Evolutionary conservation across 805 yeast genomes (phyloP).

Genomic region (Suhomyces sp.): DNA sequence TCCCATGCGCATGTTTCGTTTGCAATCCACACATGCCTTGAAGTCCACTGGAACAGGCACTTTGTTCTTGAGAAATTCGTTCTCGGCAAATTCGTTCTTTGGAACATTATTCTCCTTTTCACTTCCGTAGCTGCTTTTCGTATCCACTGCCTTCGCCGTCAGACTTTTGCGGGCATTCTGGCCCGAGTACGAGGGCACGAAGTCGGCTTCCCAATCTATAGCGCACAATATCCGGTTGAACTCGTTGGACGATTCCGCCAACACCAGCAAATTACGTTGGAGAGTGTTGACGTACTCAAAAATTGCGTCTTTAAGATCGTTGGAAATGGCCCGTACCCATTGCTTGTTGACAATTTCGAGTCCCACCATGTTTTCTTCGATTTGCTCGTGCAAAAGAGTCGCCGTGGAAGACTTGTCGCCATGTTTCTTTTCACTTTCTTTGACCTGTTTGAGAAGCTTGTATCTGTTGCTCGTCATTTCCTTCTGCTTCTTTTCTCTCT

Average conservation of each 20-base stretch:
- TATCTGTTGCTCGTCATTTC: conserved; percentile 36
- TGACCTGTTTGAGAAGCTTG: conserved; percentile 35
- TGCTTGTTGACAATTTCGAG: conserved; percentile 55
- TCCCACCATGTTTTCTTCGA: conserved; percentile 51
- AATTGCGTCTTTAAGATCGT: conserved; percentile 43
- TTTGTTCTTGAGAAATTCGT: neutral
- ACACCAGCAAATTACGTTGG: conserved; percentile 24
- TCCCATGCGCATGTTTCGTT: conserved; percentile 3
- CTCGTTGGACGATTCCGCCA: conserved; percentile 2
- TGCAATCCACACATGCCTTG: conserved; percentile 1
- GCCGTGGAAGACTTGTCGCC: conserved; percentile 47
- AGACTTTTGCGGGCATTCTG: neutral
- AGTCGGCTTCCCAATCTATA: conserved; percentile 8
- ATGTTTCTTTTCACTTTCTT: conserved; percentile 39
- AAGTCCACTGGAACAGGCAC: neutral
- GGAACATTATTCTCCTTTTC: conserved; percentile 4
- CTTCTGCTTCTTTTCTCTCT: conserved; percentile 48
- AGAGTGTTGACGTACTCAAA: conserved; percentile 40
- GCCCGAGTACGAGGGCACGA: neutral
- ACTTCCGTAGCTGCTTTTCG: neutral
- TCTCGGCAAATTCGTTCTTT: neutral
- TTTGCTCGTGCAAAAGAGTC: conserved; percentile 44
- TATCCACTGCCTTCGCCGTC: neutral
- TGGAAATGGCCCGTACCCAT: conserved; percentile 44
- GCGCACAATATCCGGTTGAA: conserved; percentile 1